Conservation (phyloP, 192 early-diverging fungal genomes). For the Mortierella claussenii region DNA sequence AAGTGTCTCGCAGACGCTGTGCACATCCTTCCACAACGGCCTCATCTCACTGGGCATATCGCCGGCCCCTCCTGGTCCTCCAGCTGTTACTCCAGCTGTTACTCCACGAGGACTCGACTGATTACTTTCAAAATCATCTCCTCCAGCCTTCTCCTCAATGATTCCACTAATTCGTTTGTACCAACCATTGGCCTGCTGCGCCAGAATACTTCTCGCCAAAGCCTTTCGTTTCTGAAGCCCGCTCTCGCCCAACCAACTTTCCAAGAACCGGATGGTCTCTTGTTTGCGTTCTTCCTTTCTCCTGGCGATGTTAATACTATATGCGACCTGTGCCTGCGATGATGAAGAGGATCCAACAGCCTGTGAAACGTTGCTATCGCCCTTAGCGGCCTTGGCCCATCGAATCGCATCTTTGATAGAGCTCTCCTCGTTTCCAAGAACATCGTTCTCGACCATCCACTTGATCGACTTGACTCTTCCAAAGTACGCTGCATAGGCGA, state of each 20-base stretch:
- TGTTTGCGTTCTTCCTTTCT: constrained; percentile 45
- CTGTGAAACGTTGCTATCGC: constrained; percentile 3
- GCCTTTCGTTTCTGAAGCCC: constrained; percentile 39
- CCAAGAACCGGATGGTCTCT: constrained; percentile 36
- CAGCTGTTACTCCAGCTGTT: no score
- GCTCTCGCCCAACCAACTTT: constrained; percentile 35
- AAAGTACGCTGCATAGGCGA: constrained; percentile 41
- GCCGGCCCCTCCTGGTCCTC: no score
- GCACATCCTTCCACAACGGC: constrained; percentile 31
- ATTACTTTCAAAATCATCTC: not conserved
- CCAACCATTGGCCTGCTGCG: constrained; percentile 26
- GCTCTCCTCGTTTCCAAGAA: constrained; percentile 40
- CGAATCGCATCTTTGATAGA: constrained; percentile 46
- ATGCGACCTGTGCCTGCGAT: not conserved
- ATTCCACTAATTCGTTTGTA: constrained; percentile 48
- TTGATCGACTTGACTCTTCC: constrained; percentile 39
- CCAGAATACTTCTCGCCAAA: constrained; percentile 16
- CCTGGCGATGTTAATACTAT: constrained; percentile 5
- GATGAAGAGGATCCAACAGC: not conserved
- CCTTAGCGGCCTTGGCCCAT: constrained; percentile 44
- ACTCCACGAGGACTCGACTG: not conserved
- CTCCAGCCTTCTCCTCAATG: constrained; percentile 19
- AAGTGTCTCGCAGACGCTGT: constrained; percentile 17
- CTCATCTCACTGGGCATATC: constrained; percentile 31
- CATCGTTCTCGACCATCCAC: constrained; percentile 51